Conservation (phyloP, 2,329 filamentous ascomycete genomes). For the Fusarium sp. region DNA sequence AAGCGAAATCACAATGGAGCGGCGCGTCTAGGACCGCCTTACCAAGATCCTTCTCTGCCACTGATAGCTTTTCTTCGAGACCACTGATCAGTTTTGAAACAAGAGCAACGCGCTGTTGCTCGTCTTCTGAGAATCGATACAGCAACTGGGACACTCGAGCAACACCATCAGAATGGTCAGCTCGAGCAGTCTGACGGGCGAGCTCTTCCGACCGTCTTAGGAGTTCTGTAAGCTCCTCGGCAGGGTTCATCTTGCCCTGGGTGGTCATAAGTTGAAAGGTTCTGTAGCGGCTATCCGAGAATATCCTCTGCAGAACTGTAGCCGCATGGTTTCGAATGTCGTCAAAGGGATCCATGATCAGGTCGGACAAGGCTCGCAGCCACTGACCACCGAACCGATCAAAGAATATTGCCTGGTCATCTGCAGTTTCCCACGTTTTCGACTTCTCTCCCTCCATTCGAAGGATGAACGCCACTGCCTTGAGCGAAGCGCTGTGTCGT, state of each 20-base stretch:
- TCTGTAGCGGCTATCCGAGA: conserved; percentile 58
- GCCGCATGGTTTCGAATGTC: conserved; percentile 80
- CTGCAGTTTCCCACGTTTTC: conserved; percentile 57
- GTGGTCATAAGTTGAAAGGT: conserved; percentile 42
- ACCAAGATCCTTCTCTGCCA: conserved; percentile 76
- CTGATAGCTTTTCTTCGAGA: conserved; percentile 74
- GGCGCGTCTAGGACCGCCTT: conserved; percentile 76
- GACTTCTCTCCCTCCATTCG: conserved; percentile 75
- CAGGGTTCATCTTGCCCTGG: conserved; percentile 30
- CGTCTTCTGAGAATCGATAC: conserved; percentile 68
- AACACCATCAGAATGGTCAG: conserved; percentile 93
- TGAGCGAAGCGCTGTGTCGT: conserved; percentile 85
- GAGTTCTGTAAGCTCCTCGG: conserved; percentile 61
- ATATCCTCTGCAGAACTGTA: conserved; percentile 64
- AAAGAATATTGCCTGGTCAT: conserved; percentile 59
- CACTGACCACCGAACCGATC: conserved; percentile 64
- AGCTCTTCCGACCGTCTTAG: conserved; percentile 68
- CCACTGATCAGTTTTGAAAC: conserved; percentile 71
- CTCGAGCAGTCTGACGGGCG: conserved; percentile 81
- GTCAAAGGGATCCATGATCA: conserved; percentile 91
- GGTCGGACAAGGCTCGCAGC: conserved; percentile 78
- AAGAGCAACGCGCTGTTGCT: conserved; percentile 63
- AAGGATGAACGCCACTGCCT: conserved; percentile 76
- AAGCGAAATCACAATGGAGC: conserved; percentile 79
- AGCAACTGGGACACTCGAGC: conserved; percentile 82